Conservation (phyloP, 2,329 filamentous ascomycete genomes). For the Cladophialophora exuberans region DNA sequence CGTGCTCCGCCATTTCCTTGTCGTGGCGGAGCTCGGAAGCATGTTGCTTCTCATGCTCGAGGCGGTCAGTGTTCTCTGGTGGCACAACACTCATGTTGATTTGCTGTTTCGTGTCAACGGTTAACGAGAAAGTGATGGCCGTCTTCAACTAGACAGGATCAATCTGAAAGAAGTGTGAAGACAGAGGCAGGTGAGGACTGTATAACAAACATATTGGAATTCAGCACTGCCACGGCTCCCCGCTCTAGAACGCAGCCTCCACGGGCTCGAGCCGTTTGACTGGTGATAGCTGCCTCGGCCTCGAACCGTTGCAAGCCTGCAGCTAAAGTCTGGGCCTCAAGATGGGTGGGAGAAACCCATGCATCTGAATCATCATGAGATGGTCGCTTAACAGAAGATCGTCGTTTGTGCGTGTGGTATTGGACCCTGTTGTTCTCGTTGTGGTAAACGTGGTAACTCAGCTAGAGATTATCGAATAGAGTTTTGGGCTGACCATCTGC, state of each 20-base stretch:
- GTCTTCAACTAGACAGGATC: background rate
- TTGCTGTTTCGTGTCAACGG: background rate
- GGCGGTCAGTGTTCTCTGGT: conserved; percentile 19
- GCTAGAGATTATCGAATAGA: no score
- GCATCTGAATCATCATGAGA: no score
- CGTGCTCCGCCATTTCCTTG: conserved; percentile 14
- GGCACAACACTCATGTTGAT: conserved; percentile 22
- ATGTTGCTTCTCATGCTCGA: conserved; percentile 21
- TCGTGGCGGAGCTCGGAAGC: conserved; percentile 13
- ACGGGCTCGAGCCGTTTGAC: background rate
- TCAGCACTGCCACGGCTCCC: conserved; percentile 1
- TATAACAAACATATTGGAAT: conserved; percentile 2
- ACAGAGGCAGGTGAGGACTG: background rate
- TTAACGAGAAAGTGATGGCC: background rate
- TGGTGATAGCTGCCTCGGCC: conserved; percentile 7
- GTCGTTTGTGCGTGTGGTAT: background rate
- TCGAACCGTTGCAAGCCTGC: background rate
- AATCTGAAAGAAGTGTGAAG: background rate
- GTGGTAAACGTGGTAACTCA: no score
- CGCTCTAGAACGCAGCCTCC: background rate
- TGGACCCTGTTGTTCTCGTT: no score
- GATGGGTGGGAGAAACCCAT: no score
- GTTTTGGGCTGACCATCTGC: no score
- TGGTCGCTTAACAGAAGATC: no score
- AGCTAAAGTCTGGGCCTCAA: background rate